Base-by-base conservation (phyloP, 2,329 filamentous ascomycete genomes). In the Pseudofabraea citricarpa region DNA sequence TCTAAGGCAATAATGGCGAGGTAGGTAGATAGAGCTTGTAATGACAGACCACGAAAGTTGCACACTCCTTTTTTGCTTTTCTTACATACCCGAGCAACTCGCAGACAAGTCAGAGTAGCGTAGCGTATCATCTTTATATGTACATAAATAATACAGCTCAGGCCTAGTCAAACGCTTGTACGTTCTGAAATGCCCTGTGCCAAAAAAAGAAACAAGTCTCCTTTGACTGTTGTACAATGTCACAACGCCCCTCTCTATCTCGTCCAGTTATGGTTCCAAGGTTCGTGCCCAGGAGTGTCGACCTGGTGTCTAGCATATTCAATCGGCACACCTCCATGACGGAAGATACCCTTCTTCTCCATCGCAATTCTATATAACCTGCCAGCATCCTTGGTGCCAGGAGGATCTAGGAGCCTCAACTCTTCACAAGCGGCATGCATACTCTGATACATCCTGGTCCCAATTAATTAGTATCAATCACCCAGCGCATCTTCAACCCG, bases 261-360 rank as follows among this genome's bases (percentile, higher is more conserved):
- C 71, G 82, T 95, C 93, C 93, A 98, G 10, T 72, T 84, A 68
- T 95, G 83, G 69, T 97, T 93, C 90, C 91, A 98, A n/a, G 88
- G 80, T 54, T 84, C 79, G 59, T 74, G 75, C 1, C 74, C 72
- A 6, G 91, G 91, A 39, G 79, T 88, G 61, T 97, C 91, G 23
- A 87, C 91, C 75, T 95, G 86, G 50, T 79, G 72, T 52, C 87
- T 73, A 21, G 86, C 86, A 72, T 95, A 96, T 74, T 98, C 93
- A 58, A 97, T 90, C 12, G 93, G 93, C 45, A 96, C 75, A 46
- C 82, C 80, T 40, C 82, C 74, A 38, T 75, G 72, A 27, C 76
- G 73, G 71, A 85, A 95, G 15, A 95, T 73, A 6, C 87, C 87
- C 67, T 85, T 86, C 81, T 96, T 97, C 67, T 87, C 81, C 84